These are phyloP conservation scores for Pistacia atlantica DNA, from an alignment of 345 rosid species.

Conservation along the genomic window DNA sequence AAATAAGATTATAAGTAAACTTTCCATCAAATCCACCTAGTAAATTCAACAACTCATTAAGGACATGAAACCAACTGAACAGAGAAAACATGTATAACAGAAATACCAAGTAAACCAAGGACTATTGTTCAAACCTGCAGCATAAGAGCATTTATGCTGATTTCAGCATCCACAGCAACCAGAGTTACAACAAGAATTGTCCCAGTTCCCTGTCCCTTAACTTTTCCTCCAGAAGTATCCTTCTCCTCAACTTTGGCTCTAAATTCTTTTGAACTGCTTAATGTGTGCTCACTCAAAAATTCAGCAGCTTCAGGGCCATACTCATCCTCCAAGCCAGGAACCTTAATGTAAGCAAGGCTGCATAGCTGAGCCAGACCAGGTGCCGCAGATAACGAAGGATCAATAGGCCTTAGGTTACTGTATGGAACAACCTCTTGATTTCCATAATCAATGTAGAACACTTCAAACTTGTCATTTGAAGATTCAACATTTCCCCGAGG, in stretches of 20 bases:
- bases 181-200: constrained; percentile 68
- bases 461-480: constrained; percentile 76
- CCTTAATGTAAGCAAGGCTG: constrained; percentile 88
- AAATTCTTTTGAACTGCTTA: constrained; percentile 70
- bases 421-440: constrained; percentile 87
- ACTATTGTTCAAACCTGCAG: constrained; percentile 60
- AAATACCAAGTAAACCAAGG: background rate
- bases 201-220: constrained; percentile 96
- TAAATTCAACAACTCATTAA: background rate
- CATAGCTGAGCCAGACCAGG: constrained; percentile 93
- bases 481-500: constrained; percentile 80
- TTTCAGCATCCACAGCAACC: constrained; percentile 70
- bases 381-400: constrained; percentile 68
- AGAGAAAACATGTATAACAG: background rate
- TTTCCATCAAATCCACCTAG: background rate
- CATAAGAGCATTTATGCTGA: constrained; percentile 84
- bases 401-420: constrained; percentile 73
- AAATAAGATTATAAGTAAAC: background rate
- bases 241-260: constrained; percentile 79
- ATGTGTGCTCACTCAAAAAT: constrained; percentile 61
- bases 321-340: constrained; percentile 81
- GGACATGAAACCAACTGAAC: background rate
- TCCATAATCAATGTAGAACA: constrained; percentile 93
- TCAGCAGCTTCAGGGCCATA: constrained; percentile 87
- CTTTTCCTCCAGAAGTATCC: constrained; percentile 88